Base-by-base conservation (phyloP, 2,329 filamentous ascomycete species). In the Exophiala dermatitidis region DNA sequence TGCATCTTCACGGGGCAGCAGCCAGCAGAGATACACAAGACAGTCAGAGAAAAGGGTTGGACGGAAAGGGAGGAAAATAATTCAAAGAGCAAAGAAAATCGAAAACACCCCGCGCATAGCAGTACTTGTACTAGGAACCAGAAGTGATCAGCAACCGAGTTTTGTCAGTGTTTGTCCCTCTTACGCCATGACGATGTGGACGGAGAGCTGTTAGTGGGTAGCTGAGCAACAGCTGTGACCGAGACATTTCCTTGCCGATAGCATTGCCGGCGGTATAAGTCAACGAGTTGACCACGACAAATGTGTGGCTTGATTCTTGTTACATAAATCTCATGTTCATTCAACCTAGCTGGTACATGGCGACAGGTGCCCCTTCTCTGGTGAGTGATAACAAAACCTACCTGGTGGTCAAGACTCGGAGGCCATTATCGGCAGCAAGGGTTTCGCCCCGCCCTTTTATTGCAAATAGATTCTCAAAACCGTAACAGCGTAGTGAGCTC, bases 1-100 rank as follows among this genome's bases (percentile, higher is more conserved):
- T 59, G 51, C 61, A 63, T 63, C 40, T 56, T 59, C 10, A 9
- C 46, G 28, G 19, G 19, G 19, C 19, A 19, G 19, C 19, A 19
- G 4, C 32, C 12, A 5, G 38, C n/a, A 5, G 9, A 28, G 5
- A 28, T 3, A 26, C 3, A 41, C 12, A 4, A 41, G n/a, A 4
- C 38, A 28, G 6, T 3, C 30, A 45, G 40, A 43, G 32, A n/a
- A 31, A 32, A 32, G 10, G 6, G n/a, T 31, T 5, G 28, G 26
- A 12, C 12, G 19, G 6, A 32, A 34, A 31, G 28, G 32, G 32
- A 8, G 29, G 12, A 48, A 37, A n/a, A 9, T 8, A 34, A 9
- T 6, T 32, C 38, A 37, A 40, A 49, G 12, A 43, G 28, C 31
- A 34, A 34, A 31, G 28, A 28, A 30, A 46, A 41, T 2, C 41